Evolutionary conservation across 148 eudicot species (phyloP), one percentile per base, ranked within the genome.

Genomic region (Chenopodium berlandieri): DNA sequence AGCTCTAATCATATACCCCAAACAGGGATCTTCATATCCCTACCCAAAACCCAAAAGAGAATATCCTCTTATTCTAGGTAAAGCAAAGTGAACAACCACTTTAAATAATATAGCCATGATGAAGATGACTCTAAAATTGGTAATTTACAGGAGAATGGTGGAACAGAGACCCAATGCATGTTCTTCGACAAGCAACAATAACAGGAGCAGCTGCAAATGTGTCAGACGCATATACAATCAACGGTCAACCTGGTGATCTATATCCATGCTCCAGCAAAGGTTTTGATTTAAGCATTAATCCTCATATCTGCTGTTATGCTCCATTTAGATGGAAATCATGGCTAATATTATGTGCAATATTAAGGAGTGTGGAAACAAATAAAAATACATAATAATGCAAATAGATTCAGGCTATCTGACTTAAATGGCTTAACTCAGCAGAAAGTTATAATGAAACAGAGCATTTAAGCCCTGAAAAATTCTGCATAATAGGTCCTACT

Each of bases 221-320:
- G 17, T 95, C 98, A 20, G 90, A 95, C 81, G 97, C 98, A 63
- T 91, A 85, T 74, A 95, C 97, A 56, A 92, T 95, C 27, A 92
- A 93, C n/a, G 97, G 92, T 71, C 92, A 95, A 79, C 98, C 98
- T 50, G 97, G 97, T 60, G 97, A 90, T 82, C 89, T 95, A 58
- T 88, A 86, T 87, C 70, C 73, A 86, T 95, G 99, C 81, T 95
- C 99, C n/a, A 88, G 80, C 83, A 81, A 84, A 93, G 97, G 99
- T 95, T 46, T 46, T 71, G 64, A 79, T 27, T 67, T 60, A 72
- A 74, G 4, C 34, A 12, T 25, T 25, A 48, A 1, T n/a, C 32
- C 60, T 44, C 30, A 37, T 40, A 72, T 74, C 31, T 52, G 9
- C 60, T 74, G 22, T 17, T 25, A 2, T 14, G 4, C 34, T 74